phyloP scores from a whole-genome alignment of 2,329 filamentous ascomycete species.

The Pseudogymnoascus sp. region DNA sequence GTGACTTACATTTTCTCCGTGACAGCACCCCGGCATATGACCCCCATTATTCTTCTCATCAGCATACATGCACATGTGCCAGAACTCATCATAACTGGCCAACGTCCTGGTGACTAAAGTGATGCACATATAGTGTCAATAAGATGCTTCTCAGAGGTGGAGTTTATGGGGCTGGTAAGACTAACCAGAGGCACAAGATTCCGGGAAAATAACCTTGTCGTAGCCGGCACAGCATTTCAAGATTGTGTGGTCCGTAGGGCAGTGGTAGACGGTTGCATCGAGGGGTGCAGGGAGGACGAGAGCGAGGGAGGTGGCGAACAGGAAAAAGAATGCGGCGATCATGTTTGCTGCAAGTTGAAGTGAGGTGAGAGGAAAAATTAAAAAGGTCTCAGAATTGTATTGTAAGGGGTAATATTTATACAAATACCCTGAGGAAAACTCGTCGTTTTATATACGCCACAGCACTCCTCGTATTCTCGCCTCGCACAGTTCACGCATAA shows the following conservation, averaged over 20 bases:
- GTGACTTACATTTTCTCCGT: constrained; percentile 2
- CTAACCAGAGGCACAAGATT: neutral
- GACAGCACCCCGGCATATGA: neutral
- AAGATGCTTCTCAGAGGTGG: neutral
- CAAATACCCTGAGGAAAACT: neutral
- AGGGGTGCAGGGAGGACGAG: neutral
- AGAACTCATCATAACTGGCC: neutral
- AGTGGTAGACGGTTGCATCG: neutral
- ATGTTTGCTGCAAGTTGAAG: neutral
- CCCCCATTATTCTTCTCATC: neutral
- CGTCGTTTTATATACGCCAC: neutral
- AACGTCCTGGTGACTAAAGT: neutral
- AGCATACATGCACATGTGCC: neutral
- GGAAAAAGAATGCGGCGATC: neutral
- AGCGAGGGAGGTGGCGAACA: neutral
- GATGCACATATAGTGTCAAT: neutral
- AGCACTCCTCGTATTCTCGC: neutral
- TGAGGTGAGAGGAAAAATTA: neutral
- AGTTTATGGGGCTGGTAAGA: neutral
- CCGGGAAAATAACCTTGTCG: neutral
- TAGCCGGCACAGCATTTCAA: neutral
- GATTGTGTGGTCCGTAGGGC: neutral
- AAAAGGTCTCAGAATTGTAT: neutral
- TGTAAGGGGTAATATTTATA: neutral
- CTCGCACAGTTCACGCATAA: neutral